Percentiles rank a stretch among this genome's conserved stretches.
These are phyloP conservation scores for Fragilaria crotonensis DNA, from an alignment of 108 stramenopile genomes.

Conservation along the genomic window DNA sequence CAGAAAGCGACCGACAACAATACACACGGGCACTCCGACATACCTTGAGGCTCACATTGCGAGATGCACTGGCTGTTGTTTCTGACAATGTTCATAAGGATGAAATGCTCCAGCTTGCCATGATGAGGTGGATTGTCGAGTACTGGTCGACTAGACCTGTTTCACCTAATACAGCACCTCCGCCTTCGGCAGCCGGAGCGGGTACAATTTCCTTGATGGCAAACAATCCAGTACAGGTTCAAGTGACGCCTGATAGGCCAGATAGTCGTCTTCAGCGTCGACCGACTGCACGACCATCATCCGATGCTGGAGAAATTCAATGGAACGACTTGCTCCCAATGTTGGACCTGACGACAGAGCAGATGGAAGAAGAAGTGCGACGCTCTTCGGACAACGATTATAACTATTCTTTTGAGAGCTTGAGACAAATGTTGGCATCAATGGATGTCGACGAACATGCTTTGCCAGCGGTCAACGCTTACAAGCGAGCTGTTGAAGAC, in stretches of 20 bases:
- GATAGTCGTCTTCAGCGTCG: background rate
- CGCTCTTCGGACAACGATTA: background rate
- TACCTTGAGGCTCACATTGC: slow-evolving; percentile 22
- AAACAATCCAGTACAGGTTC: background rate
- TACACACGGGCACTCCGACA: slow-evolving; percentile 20
- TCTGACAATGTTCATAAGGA: slow-evolving; percentile 24
- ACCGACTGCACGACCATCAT: background rate
- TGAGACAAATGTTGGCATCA: slow-evolving; percentile 22
- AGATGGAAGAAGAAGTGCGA: slow-evolving; percentile 45
- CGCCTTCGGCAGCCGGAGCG: background rate
- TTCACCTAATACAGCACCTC: background rate
- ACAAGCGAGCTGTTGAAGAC: slow-evolving; percentile 25
- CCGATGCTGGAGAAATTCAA: slow-evolving; percentile 8
- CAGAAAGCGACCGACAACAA: slow-evolving; percentile 22
- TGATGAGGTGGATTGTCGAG: slow-evolving; percentile 42
- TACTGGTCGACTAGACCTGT: slow-evolving; percentile 28
- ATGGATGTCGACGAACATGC: slow-evolving; percentile 37
- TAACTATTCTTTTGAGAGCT: slow-evolving; percentile 8
- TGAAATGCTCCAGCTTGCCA: slow-evolving; percentile 40
- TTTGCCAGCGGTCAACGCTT: slow-evolving; percentile 34
- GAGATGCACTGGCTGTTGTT: slow-evolving; percentile 28
- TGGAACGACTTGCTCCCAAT: slow-evolving; percentile 40
- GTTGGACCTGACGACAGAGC: slow-evolving; percentile 31
- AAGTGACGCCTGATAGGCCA: background rate
- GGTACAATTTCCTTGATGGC: background rate